Conservation (phyloP, 345 rosid species). For the Mercurialis annua region DNA sequence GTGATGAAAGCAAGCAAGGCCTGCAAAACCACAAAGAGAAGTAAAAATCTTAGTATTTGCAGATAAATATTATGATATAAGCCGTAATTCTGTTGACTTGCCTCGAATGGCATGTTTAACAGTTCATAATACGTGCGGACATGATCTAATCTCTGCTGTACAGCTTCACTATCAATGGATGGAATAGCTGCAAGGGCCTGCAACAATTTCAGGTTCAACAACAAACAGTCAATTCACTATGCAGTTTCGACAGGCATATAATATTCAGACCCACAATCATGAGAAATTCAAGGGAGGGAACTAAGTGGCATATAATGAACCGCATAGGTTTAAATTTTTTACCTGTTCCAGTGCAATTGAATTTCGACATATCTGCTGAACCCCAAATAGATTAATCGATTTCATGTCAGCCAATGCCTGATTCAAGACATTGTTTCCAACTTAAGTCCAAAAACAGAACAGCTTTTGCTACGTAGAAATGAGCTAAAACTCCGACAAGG, state of each 20-base stretch:
- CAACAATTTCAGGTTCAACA: constrained; percentile 8
- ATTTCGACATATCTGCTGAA: constrained; percentile 96
- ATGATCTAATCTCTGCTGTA: constrained; percentile 72
- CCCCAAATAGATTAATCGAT: constrained; percentile 91
- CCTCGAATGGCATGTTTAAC: constrained; percentile 96
- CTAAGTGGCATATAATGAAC: not conserved
- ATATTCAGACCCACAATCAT: not conserved
- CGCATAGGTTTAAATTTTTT: not conserved
- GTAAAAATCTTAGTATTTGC: not conserved
- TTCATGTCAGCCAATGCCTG: constrained; percentile 88
- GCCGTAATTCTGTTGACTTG: constrained; percentile 28
- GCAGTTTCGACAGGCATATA: not conserved
- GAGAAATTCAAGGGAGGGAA: not conserved
- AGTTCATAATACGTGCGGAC: constrained; percentile 90
- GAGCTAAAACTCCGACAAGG: constrained; percentile 6
- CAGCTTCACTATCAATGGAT: constrained; percentile 67
- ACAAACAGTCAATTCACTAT: not conserved
- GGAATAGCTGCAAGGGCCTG: constrained; percentile 96
- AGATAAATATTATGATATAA: not conserved
- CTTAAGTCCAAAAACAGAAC: not conserved
- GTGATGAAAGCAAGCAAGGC: constrained; percentile 82
- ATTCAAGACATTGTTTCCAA: constrained; percentile 23
- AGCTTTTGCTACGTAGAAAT: not conserved
- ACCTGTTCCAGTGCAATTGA: constrained; percentile 98
- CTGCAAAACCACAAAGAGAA: constrained; percentile 36